Percentiles rank a stretch among this genome's conserved stretches.
Evolutionary conservation across 2,329 filamentous ascomycete species (phyloP).

Genomic region (Colletotrichum sp.): DNA sequence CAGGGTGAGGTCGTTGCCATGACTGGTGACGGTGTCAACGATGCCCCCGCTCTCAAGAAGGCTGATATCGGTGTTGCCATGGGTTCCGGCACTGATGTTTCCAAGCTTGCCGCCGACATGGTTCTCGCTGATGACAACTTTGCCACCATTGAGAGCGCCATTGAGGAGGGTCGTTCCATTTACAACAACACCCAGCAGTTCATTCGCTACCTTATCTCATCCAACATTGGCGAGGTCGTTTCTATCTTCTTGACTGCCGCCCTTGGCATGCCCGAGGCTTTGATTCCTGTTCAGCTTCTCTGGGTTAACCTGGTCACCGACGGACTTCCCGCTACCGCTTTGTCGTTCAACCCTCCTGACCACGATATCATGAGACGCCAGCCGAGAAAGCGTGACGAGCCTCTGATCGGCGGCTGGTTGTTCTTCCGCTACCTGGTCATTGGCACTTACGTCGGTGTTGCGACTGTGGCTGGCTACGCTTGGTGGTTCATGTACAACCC

Average conservation of each 20-base stretch:
- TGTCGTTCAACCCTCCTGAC: slow-evolving; percentile 98
- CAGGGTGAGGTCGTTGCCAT: slow-evolving; percentile 95
- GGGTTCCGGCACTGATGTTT: slow-evolving; percentile 97
- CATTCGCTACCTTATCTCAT: slow-evolving; percentile 98
- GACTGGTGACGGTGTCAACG: slow-evolving; percentile 99
- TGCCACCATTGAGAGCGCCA: slow-evolving; percentile 93
- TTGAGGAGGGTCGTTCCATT: slow-evolving; percentile 96
- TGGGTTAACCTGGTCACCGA: slow-evolving; percentile 99
- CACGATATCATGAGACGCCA: slow-evolving; percentile 96
- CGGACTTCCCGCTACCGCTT: slow-evolving; percentile 91
- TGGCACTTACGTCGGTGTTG: slow-evolving; percentile 90
- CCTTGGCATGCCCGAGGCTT: slow-evolving; percentile 94
- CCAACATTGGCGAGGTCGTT: slow-evolving; percentile 98
- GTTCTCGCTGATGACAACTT: slow-evolving; percentile 99
- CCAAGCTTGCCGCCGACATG: slow-evolving; percentile 97
- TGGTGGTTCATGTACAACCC: slow-evolving; percentile 99
- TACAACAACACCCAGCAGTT: slow-evolving; percentile 99
- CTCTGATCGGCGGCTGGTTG: slow-evolving; percentile 91
- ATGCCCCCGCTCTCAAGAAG: slow-evolving; percentile 97
- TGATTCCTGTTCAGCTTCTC: slow-evolving; percentile 95
- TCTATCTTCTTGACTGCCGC: slow-evolving; percentile 98
- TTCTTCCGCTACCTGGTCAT: slow-evolving; percentile 98
- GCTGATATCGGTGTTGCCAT: slow-evolving; percentile 98
- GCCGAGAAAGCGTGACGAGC: slow-evolving; percentile 90
- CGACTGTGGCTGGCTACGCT: slow-evolving; percentile 96